A percentile compares a stretch with the other conserved stretches of the same genome.
Evolutionary conservation across 2,329 filamentous ascomycete species (phyloP).

Genomic region (Microascus cirrosus): DNA sequence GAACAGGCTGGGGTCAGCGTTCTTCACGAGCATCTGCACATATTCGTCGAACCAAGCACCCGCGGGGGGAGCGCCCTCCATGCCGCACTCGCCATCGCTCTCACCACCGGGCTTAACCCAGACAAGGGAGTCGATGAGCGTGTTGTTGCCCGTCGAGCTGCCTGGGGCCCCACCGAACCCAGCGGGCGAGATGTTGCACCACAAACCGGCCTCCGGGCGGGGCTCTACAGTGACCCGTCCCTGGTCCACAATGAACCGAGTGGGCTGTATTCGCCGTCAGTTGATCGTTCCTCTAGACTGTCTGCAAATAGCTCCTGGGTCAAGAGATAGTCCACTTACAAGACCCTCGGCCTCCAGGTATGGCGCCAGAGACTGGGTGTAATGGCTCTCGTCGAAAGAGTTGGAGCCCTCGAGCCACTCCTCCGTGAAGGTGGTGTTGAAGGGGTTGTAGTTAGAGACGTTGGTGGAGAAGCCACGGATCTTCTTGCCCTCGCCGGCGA

Average conservation of each 20-base stretch:
- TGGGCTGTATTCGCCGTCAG: slow-evolving; percentile 12
- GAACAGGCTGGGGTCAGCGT: slow-evolving; percentile 16
- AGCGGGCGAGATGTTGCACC: slow-evolving; percentile 29
- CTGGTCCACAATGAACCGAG: slow-evolving; percentile 32
- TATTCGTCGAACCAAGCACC: slow-evolving; percentile 30
- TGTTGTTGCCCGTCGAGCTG: slow-evolving; percentile 19
- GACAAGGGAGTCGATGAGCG: slow-evolving; percentile 27
- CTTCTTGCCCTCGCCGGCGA: slow-evolving; percentile 16
- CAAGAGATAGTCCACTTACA: neutral
- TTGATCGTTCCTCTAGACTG: neutral
- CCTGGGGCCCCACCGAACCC: slow-evolving; percentile 25
- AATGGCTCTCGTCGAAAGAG: slow-evolving; percentile 28
- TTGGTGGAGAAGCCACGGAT: slow-evolving; percentile 31
- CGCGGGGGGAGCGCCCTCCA: slow-evolving; percentile 22
- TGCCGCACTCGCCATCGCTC: slow-evolving; percentile 27
- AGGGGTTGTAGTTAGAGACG: slow-evolving; percentile 29
- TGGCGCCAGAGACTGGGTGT: slow-evolving; percentile 23
- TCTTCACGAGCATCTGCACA: slow-evolving; percentile 25
- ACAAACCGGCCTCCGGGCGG: slow-evolving; percentile 27
- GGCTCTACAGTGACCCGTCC: slow-evolving; percentile 26
- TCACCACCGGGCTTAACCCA: slow-evolving; percentile 34
- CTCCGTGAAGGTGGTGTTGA: slow-evolving; percentile 22
- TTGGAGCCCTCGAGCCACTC: slow-evolving; percentile 27
- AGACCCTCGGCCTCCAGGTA: slow-evolving; percentile 24
- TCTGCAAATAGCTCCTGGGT: neutral